Percentiles rank a stretch among this genome's conserved stretches.
Evolutionary conservation across 140 eudicot species (phyloP).

Genomic region (Cichorium intybus): DNA sequence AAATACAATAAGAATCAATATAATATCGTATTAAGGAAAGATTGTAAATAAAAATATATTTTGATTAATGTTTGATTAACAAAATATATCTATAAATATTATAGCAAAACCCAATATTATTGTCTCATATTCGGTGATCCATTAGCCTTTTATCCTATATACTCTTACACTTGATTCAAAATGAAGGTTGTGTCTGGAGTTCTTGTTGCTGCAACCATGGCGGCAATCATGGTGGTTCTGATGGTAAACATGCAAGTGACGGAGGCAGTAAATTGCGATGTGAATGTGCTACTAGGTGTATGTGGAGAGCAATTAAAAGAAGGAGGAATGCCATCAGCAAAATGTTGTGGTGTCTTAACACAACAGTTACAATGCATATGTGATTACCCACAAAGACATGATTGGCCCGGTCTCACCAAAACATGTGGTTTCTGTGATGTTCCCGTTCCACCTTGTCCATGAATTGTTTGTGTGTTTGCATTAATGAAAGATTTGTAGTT

Average conservation of each 20-base stretch:
- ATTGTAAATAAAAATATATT: background rate
- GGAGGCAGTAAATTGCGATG: background rate
- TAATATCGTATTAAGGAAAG: background rate
- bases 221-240: background rate
- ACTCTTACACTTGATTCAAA: background rate
- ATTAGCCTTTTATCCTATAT: background rate
- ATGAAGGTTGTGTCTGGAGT: background rate
- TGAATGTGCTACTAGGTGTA: background rate
- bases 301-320: background rate
- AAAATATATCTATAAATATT: background rate
- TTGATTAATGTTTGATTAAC: background rate
- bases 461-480: background rate
- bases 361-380: slow-evolving; percentile 1
- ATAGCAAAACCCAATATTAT: background rate
- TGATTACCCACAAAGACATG: background rate
- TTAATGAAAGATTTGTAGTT: background rate
- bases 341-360: background rate
- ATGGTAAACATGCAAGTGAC: background rate
- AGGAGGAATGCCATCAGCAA: slow-evolving; percentile 2
- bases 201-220: background rate
- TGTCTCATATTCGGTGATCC: background rate
- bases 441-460: slow-evolving; percentile 6
- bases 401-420: slow-evolving; percentile 14
- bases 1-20: background rate
- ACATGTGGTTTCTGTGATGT: slow-evolving; percentile 6